Evolutionary conservation across 108 stramenopile genomes (phyloP), one percentile per base, ranked within the genome.

Genomic region (Licmophora abbreviata): DNA sequence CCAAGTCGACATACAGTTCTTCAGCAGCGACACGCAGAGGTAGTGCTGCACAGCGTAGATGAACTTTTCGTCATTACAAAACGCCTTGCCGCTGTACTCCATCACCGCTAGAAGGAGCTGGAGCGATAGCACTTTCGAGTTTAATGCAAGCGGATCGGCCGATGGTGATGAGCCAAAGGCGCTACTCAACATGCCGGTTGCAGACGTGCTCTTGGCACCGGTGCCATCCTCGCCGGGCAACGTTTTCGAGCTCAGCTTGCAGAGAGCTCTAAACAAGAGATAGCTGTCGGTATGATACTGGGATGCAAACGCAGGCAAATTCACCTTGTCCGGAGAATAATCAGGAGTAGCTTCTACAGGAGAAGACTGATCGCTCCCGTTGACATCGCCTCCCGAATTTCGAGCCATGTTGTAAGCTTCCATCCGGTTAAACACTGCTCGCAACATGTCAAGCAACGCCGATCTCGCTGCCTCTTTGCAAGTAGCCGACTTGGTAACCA

Each of bases 231-330:
- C 79, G 0, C 74, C 89, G 5, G 76, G 75, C 3, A 93, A 56
- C 26, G 81, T 83, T 61, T 95, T 97, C 25, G 85, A 80, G 38
- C 76, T 83, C 29, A 97, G 65, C 58, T 93, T 94, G 76, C 97
- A 96, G 15, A 99, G 69, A 1, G 95, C 94, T 5, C 99, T 85
- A 56, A 98, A 91, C 36, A 98, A 68, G 48, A 95, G 73, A 58
- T 92, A 97, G 42, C 86, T 80, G 64, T 99, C 97, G 26, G 85
- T 88, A 56, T 99, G 95, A 57, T 77, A 92, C 51, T 90, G 68
- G 0, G 92, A 93, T 18, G 70, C 57, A 55, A 95, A 95, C 0
- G 49, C 27, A 36, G 45, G 1, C 48, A 44, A 58, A 34, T 23
- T 14, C 6, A 23, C 12, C 34, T 35, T 35, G 34, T 9, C 34